Base-by-base conservation (phyloP, 306 rosid genomes). In the Acacia crassicarpa region DNA sequence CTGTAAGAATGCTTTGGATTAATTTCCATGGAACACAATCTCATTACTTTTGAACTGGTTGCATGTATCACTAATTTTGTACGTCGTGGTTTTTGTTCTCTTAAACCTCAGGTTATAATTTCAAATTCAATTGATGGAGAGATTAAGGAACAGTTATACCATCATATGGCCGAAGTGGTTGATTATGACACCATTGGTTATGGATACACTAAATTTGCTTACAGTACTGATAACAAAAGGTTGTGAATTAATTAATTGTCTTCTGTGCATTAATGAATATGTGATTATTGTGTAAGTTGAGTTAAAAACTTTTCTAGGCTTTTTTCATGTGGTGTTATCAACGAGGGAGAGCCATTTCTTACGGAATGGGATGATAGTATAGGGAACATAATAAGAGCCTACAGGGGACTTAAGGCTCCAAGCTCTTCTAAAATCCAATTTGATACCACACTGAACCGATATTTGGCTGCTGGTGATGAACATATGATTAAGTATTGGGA, bases 401-500 rank as follows among this genome's bases (percentile, higher is more conserved):
- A 84, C 74, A 49, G 75, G 10, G 92, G 92, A 56, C 87, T 89
- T 43, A 44, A 74, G 61, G 82, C 77, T 32, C 83, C 54, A 30
- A 56, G 87, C 48, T 8, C 19, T 33, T 78, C 86, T 1, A 23
- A 79, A 8, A 74, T 87, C 65, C 77, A 78, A 1, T 89, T 89
- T 67, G 87, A 85, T 79, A 81, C 86, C 3, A 67, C 82, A 9
- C 49, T 72, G 27, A 68, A 82, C 23, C 85, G 19, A 32, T 10
- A 78, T 75, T 87, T 89, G 83, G 90, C 81, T 25, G 90, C 75
- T 67, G 90, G 90, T 27, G 87, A 89, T 72, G 83, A 87, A 5
- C 72, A 71, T 65, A 63, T 40, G 46, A 19, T 87, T 51, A 89
- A 87, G 59, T 85, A 74, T 76, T 89, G 92, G 92, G 80, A 80